Base-by-base conservation (phyloP, 2,329 filamentous ascomycete genomes). In the Teratosphaeria destructans region DNA sequence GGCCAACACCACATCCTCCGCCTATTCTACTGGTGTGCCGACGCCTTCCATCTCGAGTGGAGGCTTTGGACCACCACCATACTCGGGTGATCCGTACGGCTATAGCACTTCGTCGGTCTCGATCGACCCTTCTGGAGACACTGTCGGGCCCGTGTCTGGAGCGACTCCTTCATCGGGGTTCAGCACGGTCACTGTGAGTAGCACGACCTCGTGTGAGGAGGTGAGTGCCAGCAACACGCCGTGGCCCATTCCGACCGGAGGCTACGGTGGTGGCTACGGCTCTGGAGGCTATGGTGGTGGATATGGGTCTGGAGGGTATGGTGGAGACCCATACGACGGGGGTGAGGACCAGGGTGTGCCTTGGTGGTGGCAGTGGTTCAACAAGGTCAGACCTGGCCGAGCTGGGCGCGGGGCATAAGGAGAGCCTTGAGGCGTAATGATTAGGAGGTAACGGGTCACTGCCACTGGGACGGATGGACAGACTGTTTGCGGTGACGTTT, bases 201-300 rank as follows among this genome's bases (percentile, higher is more conserved):
- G 43, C 19, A 49, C 43, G 19, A 19, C 43, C 23, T 23, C 43
- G n/a, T 2, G 43, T 19, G 43, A 49, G 5, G 19, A 10, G 8
- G 58, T 47, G 4, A 57, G 39, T 23, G 47, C 61, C 23, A 61
- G 57, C 5, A 62, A 63, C 53, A 63, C 60, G 43, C 60, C 62
- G 5, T 62, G 57, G 27, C 55, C 60, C 5, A 43, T 59, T 7
- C 58, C 60, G 16, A 52, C 58, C 39, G 56, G 60, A 26, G 60
- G 57, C 11, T 59, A 56, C 14, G 54, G 62, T 6, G 5, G 43
- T 19, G 43, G 43, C 3, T 49, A 8, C 19, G 37, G 37, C 4
- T 6, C 37, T 39, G 37, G 37, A 39, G 37, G 37, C 37, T 39
- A 39, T 16, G 53, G 61, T 4, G 5, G 43, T 19, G 43, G 43